Base-by-base conservation (phyloP, 1,284 basidiomycete genomes). In the Cryptococcus sp. region DNA sequence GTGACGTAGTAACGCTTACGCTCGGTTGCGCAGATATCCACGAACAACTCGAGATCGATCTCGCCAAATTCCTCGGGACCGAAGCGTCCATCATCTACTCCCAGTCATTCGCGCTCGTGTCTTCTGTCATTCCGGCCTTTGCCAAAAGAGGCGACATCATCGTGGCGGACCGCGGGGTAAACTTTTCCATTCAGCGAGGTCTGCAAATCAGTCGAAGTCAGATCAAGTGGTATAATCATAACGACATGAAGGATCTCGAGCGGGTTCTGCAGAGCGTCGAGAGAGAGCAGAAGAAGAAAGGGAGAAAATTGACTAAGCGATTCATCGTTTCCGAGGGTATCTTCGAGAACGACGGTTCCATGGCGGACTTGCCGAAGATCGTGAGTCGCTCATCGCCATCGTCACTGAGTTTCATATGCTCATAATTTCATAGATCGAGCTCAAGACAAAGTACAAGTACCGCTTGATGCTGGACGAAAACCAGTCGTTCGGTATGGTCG, bases 301-400 rank as follows among this genome's bases (percentile, higher is more conserved):
- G 86, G 50, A 83, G 83, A 10, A 90, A 89, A 5, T 81, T 98
- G 66, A 96, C 93, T 0, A 85, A 93, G 61, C 84, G 91, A 42
- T 99, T 99, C 77, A 99, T 99, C 72, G 86, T 99, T 57, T 94
- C 95, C 0, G 96, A 99, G 76, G 96, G 95, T 52, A 88, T 99
- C 54, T 99, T 97, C 72, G 94, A 98, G 79, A 88, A 88, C 69
- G 93, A 98, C 69, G 95, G 95, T 35, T 85, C 85, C 58, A 91
- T 98, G 84, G 83, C 87, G 51, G 91, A 99, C 78, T 79, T 99
- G 38, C 93, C 93, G 13, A 90, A 88, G 76, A 83, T 98, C 58
- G 92, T 93, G 65, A 60, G 89, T 35, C 83, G n/a, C 16, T 17
- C 15, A 53, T 52, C 43, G 19, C 19, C 11, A 19, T 10, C 11